Evolutionary conservation across 352 stramenopile genomes (phyloP).

Genomic region (Phytophthora niederhauseri): DNA sequence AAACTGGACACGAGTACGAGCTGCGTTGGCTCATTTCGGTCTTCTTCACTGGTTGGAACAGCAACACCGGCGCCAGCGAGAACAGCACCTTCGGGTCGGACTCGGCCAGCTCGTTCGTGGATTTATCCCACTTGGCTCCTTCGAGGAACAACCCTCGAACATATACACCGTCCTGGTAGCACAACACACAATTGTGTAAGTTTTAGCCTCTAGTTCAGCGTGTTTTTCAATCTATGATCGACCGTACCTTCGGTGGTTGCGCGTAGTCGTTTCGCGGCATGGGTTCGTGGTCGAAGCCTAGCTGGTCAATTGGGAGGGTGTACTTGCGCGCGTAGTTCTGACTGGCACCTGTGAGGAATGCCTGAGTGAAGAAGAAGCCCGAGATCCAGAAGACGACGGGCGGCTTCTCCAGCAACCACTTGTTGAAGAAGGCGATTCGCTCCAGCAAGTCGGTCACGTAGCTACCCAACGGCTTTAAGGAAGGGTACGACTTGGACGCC

Average conservation of each 20-base stretch:
- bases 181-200: constrained; percentile 11
- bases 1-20: constrained; percentile 93
- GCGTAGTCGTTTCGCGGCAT: constrained; percentile 81
- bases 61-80: constrained; percentile 79
- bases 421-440: constrained; percentile 90
- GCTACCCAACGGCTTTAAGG: constrained; percentile 91
- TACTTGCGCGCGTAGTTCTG: constrained; percentile 96
- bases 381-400: constrained; percentile 94
- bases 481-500: constrained; percentile 92
- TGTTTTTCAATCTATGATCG: neutral
- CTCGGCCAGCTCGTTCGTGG: constrained; percentile 68
- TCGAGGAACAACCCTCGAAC: constrained; percentile 90
- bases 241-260: constrained; percentile 64
- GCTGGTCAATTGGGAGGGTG: constrained; percentile 91
- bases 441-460: constrained; percentile 93
- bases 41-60: constrained; percentile 85
- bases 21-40: constrained; percentile 65
- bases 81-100: constrained; percentile 91
- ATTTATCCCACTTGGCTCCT: constrained; percentile 89
- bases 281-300: constrained; percentile 82
- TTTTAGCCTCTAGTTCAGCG: constrained; percentile 2
- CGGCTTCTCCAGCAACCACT: constrained; percentile 90
- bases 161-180: constrained; percentile 82
- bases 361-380: constrained; percentile 97
- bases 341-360: constrained; percentile 94